These are phyloP conservation scores for Corinectria fuckeliana DNA, from an alignment of 2,329 filamentous ascomycete genomes.

Conservation along the genomic window DNA sequence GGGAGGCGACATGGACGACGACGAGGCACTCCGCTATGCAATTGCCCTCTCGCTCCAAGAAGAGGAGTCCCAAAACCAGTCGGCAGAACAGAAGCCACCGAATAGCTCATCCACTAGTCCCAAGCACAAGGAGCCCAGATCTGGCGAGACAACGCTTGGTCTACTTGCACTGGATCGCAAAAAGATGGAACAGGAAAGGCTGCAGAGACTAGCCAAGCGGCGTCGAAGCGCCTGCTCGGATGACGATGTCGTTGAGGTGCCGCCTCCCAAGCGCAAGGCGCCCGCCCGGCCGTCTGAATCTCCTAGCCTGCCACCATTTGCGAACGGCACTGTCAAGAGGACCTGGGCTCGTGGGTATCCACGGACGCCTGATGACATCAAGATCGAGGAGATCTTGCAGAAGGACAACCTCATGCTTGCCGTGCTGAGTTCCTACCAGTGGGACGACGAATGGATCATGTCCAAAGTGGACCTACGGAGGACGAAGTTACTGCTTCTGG, in stretches of 20 bases:
- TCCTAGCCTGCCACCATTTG: conserved; percentile 48
- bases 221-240: conserved; percentile 33
- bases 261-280: conserved; percentile 36
- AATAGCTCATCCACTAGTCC: conserved; percentile 22
- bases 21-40: conserved; percentile 65
- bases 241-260: conserved; percentile 39
- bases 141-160: conserved; percentile 39
- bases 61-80: conserved; percentile 20
- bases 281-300: conserved; percentile 17
- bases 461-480: conserved; percentile 68
- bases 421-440: conserved; percentile 85
- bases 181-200: conserved; percentile 84
- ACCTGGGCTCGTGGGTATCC: conserved; percentile 75
- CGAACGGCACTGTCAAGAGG: conserved; percentile 75
- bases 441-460: conserved; percentile 82
- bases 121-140: conserved; percentile 27
- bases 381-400: conserved; percentile 85
- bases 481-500: conserved; percentile 69
- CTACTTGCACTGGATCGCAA: conserved; percentile 72
- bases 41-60: conserved; percentile 63
- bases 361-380: conserved; percentile 75
- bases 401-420: conserved; percentile 74
- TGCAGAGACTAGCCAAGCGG: conserved; percentile 71
- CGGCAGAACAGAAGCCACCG: conserved; percentile 25
- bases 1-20: conserved; percentile 53